phyloP scores from a whole-genome alignment of 805 yeast species.

The Tetrapisispora arboricola region DNA sequence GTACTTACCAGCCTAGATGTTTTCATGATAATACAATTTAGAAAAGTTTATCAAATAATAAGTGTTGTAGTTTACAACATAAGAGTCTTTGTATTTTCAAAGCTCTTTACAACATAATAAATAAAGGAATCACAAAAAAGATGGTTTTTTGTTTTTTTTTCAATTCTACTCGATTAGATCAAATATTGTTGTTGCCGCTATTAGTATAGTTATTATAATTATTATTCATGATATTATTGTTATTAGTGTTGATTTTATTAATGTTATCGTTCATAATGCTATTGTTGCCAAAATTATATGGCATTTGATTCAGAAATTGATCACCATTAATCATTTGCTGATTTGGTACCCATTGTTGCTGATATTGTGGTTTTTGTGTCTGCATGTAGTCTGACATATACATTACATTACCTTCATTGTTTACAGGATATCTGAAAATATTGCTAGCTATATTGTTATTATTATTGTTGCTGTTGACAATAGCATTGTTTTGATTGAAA shows the following conservation, averaged over 20 bases:
- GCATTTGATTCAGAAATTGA: not conserved
- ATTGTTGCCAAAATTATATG: not conserved
- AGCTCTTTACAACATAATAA: not conserved
- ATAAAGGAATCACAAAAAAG: too few relatives aligned
- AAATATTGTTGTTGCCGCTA: not conserved
- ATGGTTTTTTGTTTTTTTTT: not conserved
- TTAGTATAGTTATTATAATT: not conserved
- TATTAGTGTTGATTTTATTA: not conserved
- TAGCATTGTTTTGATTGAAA: not conserved
- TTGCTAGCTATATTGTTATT: not conserved
- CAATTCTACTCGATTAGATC: too few relatives aligned
- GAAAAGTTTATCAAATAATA: too few relatives aligned
- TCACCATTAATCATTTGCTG: not conserved
- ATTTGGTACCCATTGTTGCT: not conserved
- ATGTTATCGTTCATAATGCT: not conserved
- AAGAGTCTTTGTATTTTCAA: too few relatives aligned
- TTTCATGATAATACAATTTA: too few relatives aligned
- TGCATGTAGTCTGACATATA: not conserved
- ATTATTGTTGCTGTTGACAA: not conserved
- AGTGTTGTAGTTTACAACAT: too few relatives aligned
- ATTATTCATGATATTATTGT: not conserved
- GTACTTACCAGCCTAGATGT: too few relatives aligned
- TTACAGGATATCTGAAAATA: not conserved
- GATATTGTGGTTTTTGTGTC: not conserved
- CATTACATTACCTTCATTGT: not conserved